These are phyloP conservation scores for Pyricularia pennisetigena DNA, from an alignment of 2,329 filamentous ascomycete genomes.

Conservation along the genomic window DNA sequence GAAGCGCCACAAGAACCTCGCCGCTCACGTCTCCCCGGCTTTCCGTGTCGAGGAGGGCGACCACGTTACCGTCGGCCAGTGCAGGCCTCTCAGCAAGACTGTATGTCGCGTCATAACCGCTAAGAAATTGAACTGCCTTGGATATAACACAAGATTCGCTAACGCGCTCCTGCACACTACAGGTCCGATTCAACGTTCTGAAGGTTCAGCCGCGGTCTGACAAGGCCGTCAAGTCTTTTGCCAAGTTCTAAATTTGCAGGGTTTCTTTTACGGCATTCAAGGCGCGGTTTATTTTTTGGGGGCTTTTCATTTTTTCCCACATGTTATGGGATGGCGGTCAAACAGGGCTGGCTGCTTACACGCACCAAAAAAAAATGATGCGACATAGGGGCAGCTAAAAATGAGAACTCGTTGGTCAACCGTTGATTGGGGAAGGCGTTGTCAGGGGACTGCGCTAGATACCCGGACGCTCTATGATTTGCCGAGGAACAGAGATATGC, in stretches of 20 bases:
- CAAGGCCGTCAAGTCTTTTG: slow-evolving; percentile 96
- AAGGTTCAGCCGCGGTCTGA: slow-evolving; percentile 95
- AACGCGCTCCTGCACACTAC: slow-evolving; percentile 1
- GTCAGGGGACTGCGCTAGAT: neutral
- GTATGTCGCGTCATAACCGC: slow-evolving; percentile 48
- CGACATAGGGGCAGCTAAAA: slow-evolving; percentile 4
- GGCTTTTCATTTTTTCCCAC: slow-evolving; percentile 5
- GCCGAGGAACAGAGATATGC: neutral
- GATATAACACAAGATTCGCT: neutral
- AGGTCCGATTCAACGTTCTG: slow-evolving; percentile 99
- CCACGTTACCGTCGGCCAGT: slow-evolving; percentile 98
- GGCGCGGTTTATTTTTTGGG: slow-evolving; percentile 6
- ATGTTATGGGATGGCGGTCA: slow-evolving; percentile 4
- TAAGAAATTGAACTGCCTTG: neutral
- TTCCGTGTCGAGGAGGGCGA: slow-evolving; percentile 99
- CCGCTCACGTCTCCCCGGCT: slow-evolving; percentile 95
- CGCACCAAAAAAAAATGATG: slow-evolving; percentile 2
- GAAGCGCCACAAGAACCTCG: slow-evolving; percentile 99
- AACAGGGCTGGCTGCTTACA: slow-evolving; percentile 4
- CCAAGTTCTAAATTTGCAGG: slow-evolving; percentile 73
- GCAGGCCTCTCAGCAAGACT: slow-evolving; percentile 98
- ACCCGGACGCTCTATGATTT: neutral
- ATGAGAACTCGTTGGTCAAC: slow-evolving; percentile 6
- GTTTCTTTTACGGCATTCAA: slow-evolving; percentile 5
- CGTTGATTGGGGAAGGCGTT: neutral